A percentile compares a stretch with the other conserved stretches of the same genome.
Evolutionary conservation across 1,139 yeast genomes (phyloP).

Genomic region (Kodamaea fungicola): DNA sequence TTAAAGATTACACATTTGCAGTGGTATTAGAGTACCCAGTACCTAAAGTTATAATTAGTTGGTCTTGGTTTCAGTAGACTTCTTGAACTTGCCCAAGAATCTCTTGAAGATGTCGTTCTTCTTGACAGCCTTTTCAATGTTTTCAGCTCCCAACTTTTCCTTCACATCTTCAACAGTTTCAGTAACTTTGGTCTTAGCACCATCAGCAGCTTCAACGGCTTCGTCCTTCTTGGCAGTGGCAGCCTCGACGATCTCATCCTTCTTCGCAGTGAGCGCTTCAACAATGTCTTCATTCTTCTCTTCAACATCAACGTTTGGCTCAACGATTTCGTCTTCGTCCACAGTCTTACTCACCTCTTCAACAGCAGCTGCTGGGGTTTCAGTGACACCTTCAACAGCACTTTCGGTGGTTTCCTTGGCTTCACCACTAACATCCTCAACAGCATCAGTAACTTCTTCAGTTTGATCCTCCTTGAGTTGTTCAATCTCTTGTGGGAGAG

Average conservation of each 20-base stretch:
- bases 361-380: conserved; percentile 10
- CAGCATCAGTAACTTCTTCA: conserved; percentile 10
- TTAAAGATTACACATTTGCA: background rate
- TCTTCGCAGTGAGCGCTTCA: conserved; percentile 7
- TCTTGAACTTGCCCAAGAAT: conserved; percentile 46
- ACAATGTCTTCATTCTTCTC: conserved; percentile 4
- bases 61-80: conserved; percentile 18
- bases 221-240: conserved; percentile 9
- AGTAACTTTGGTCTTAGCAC: conserved; percentile 3
- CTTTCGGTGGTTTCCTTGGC: conserved; percentile 11
- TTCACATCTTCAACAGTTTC: conserved; percentile 12
- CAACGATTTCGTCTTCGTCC: conserved; percentile 5
- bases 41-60: conserved; percentile 3
- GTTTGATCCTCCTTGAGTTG: conserved; percentile 9
- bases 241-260: conserved; percentile 12
- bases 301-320: conserved; percentile 6
- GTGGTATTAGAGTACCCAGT: conserved; percentile 1
- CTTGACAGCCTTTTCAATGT: conserved; percentile 36
- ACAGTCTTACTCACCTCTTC: conserved; percentile 13
- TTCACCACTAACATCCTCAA: conserved; percentile 12
- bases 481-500: conserved; percentile 14
- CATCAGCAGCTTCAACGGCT: conserved; percentile 9
- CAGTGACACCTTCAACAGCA: conserved; percentile 11
- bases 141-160: conserved; percentile 10
- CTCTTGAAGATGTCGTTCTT: conserved; percentile 52